These are phyloP conservation scores for Chlorella ohadii DNA, from an alignment of 139 green algal genomes.

Conservation along the genomic window DNA sequence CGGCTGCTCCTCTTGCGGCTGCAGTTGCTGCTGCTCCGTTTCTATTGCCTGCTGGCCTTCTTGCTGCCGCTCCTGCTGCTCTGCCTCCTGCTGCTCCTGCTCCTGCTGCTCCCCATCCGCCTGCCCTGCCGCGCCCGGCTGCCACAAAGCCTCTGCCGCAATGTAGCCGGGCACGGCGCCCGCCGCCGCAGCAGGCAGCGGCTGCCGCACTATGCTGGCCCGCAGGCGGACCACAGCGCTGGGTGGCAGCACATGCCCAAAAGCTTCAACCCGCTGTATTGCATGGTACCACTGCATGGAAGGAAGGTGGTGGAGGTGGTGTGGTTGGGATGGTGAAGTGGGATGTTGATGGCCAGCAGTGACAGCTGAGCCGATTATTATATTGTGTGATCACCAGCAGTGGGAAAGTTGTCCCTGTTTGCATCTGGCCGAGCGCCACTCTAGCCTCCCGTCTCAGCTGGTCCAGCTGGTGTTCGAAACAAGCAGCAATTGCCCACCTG, in stretches of 20 bases:
- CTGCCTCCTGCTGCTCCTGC: slow-evolving; percentile 56
- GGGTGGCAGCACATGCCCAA: neutral
- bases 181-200: neutral
- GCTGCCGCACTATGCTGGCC: neutral
- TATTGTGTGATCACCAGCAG: too few species aligned
- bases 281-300: slow-evolving; percentile 29
- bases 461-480: too few species aligned
- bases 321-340: neutral
- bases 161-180: neutral
- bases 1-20: too few species aligned
- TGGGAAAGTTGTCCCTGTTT: too few species aligned
- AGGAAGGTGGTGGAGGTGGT: neutral
- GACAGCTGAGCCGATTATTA: neutral
- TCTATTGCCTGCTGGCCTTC: too few species aligned
- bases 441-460: too few species aligned
- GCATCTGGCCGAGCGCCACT: too few species aligned
- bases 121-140: neutral
- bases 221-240: neutral
- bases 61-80: neutral
- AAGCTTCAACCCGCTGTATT: slow-evolving; percentile 8
- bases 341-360: neutral
- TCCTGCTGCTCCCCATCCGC: slow-evolving; percentile 40
- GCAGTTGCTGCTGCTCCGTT: too few species aligned
- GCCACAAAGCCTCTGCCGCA: neutral
- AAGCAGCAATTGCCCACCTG: neutral